Percentiles rank a stretch among this genome's conserved stretches.
Evolutionary conservation across 2,329 filamentous ascomycete genomes (phyloP).

Genomic region (Venturia oleaginea): DNA sequence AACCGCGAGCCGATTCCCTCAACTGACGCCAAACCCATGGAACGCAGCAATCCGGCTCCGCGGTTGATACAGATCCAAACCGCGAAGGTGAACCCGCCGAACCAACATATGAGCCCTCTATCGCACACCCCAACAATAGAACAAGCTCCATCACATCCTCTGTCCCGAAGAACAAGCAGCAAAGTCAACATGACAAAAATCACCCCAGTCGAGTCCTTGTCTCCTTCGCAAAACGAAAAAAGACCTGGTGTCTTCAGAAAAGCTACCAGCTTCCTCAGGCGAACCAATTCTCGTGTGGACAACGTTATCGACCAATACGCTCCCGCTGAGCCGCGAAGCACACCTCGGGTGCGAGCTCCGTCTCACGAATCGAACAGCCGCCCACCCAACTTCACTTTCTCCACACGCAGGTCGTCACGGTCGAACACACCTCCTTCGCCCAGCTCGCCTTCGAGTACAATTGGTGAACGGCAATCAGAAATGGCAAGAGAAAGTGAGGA

Average conservation of each 20-base stretch:
- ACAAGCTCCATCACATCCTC: not conserved
- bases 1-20: not conserved
- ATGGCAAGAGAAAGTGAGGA: not conserved
- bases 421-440: conserved; percentile 7
- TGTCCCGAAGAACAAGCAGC: not conserved
- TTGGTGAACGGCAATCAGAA: not conserved
- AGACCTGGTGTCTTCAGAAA: conserved; percentile 5
- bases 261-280: conserved; percentile 9
- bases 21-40: not conserved
- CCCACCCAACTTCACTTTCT: conserved; percentile 2
- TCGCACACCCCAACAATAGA: not conserved
- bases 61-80: not conserved
- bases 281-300: not conserved
- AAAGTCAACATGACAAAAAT: not conserved
- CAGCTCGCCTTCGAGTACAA: not conserved
- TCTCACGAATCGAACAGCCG: not conserved
- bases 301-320: conserved; percentile 9
- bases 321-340: not conserved
- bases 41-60: not conserved
- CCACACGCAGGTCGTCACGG: conserved; percentile 4
- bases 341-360: not conserved
- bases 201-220: not conserved
- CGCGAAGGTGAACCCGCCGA: not conserved
- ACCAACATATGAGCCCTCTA: not conserved
- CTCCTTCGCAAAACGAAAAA: not conserved